Evolutionary conservation across 202 grass and related monocot species (phyloP).

Genomic region (Zoysia matrella): DNA sequence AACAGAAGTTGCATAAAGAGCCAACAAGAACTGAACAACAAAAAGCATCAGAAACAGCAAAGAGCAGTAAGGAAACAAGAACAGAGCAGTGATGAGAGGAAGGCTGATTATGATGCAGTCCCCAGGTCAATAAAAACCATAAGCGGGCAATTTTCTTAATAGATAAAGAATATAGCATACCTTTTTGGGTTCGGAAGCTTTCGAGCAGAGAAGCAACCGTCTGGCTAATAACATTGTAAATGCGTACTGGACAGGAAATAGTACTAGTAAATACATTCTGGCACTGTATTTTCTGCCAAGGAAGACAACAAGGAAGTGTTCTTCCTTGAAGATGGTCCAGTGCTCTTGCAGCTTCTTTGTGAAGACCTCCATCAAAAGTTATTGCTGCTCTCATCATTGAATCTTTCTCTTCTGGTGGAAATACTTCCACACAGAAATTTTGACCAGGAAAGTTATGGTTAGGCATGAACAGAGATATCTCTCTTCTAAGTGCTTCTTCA

Average conservation of each 20-base stretch:
- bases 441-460: constrained; percentile 72
- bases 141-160: constrained; percentile 25
- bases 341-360: constrained; percentile 86
- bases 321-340: constrained; percentile 82
- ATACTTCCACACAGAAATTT: constrained; percentile 80
- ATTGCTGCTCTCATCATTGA: constrained; percentile 68
- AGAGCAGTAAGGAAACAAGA: constrained; percentile 3
- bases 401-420: constrained; percentile 64
- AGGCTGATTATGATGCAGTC: constrained; percentile 14
- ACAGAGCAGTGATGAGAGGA: constrained; percentile 12
- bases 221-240: constrained; percentile 75
- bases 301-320: constrained; percentile 64
- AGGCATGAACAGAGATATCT: constrained; percentile 82
- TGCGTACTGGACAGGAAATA: constrained; percentile 64
- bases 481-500: constrained; percentile 69
- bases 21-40: neutral
- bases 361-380: constrained; percentile 83
- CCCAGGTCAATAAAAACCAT: constrained; percentile 14
- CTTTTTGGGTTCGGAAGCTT: constrained; percentile 64
- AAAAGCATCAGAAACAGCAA: constrained; percentile 21
- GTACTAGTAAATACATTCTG: constrained; percentile 87
- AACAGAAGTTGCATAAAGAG: too few relatives aligned
- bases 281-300: constrained; percentile 91
- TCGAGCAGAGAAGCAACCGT: constrained; percentile 62
- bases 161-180: constrained; percentile 42